Evolutionary conservation across 768 basidiomycete species (phyloP).

Genomic region (Hygrocybe coccinea): DNA sequence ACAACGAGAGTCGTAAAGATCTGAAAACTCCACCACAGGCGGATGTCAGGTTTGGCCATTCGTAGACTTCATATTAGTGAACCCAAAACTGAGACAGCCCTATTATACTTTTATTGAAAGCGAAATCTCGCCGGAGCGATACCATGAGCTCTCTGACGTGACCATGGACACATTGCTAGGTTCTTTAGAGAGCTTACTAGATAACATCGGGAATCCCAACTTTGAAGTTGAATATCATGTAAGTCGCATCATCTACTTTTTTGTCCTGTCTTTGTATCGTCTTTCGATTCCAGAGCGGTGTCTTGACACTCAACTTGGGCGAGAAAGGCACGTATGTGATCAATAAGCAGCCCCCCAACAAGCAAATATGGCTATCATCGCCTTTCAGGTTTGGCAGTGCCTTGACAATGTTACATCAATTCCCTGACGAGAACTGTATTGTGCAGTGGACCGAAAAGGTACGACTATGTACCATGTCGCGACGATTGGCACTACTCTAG

Average conservation of each 20-base stretch:
- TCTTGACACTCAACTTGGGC: conserved; percentile 76
- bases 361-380: conserved; percentile 94
- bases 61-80: background rate
- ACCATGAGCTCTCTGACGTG: conserved; percentile 66
- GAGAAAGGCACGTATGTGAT: conserved; percentile 85
- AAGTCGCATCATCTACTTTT: conserved; percentile 20
- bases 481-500: conserved; percentile 75
- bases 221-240: conserved; percentile 91
- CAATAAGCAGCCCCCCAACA: conserved; percentile 96
- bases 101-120: conserved; percentile 23
- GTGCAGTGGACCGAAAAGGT: conserved; percentile 84
- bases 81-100: background rate
- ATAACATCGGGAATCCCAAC: conserved; percentile 46
- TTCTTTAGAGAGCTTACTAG: conserved; percentile 67
- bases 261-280: conserved; percentile 1
- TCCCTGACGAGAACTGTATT: background rate
- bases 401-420: conserved; percentile 2
- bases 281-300: conserved; percentile 61
- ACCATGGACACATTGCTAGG: conserved; percentile 78
- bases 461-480: conserved; percentile 59
- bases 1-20: too few species aligned
- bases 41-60: conserved; percentile 45
- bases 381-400: conserved; percentile 61
- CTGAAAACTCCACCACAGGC: conserved; percentile 56
- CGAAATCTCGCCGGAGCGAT: conserved; percentile 54